Percentiles rank a stretch among this genome's conserved stretches.
phyloP scores from a whole-genome alignment of 331 rosid species.

The Prunus yedoensis region DNA sequence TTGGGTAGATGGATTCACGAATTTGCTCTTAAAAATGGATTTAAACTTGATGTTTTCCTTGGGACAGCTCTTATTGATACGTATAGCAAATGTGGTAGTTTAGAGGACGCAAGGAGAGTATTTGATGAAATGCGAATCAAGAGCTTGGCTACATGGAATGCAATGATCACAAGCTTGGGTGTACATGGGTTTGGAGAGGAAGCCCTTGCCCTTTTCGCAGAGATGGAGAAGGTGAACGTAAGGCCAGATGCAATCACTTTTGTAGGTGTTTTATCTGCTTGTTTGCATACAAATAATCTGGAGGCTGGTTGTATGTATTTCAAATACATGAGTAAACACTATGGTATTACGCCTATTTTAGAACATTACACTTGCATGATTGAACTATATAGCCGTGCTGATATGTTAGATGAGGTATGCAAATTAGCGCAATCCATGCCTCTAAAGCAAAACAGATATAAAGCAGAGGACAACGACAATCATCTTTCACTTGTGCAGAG shows the following conservation, averaged over 20 bases:
- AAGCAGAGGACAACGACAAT: slow-evolving; percentile 3
- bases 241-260: slow-evolving; percentile 64
- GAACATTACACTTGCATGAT: slow-evolving; percentile 60
- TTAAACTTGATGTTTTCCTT: slow-evolving; percentile 46
- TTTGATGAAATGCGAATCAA: slow-evolving; percentile 44
- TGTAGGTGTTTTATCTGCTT: slow-evolving; percentile 60
- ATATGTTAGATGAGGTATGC: slow-evolving; percentile 39
- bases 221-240: slow-evolving; percentile 41
- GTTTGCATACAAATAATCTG: slow-evolving; percentile 40
- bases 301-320: slow-evolving; percentile 45
- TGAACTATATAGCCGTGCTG: slow-evolving; percentile 43
- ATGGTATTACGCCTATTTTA: slow-evolving; percentile 49
- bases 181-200: slow-evolving; percentile 60
- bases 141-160: slow-evolving; percentile 73
- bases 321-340: slow-evolving; percentile 47
- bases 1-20: slow-evolving; percentile 55
- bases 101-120: slow-evolving; percentile 49
- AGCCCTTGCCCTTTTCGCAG: slow-evolving; percentile 44
- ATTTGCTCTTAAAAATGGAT: slow-evolving; percentile 46
- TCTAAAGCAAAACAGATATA: slow-evolving; percentile 16
- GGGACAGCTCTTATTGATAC: slow-evolving; percentile 71
- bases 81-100: slow-evolving; percentile 70
- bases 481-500: background rate
- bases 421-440: slow-evolving; percentile 22
- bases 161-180: slow-evolving; percentile 72